A percentile compares a stretch with the other conserved stretches of the same genome.
phyloP scores from a whole-genome alignment of 164 flowering plant genomes.

The Tetracentron sinense region DNA sequence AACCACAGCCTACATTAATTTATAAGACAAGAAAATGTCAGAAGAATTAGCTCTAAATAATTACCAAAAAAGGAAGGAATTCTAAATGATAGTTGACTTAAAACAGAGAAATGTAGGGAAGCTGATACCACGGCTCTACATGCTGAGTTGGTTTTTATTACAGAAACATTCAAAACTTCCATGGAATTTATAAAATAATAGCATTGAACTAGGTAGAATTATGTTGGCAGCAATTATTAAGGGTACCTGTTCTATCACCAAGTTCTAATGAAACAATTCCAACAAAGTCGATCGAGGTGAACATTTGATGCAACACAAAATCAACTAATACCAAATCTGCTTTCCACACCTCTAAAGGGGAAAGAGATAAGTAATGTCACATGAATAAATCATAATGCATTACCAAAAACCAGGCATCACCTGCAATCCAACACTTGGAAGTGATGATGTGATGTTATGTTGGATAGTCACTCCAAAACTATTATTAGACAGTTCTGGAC shows the following conservation, averaged over 20 bases:
- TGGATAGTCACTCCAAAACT: conserved; percentile 44
- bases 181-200: too few species aligned
- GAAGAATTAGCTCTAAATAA: too few species aligned
- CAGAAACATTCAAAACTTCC: too few species aligned
- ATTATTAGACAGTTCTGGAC: conserved; percentile 32
- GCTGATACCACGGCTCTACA: too few species aligned
- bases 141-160: too few species aligned
- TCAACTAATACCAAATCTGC: conserved; percentile 79
- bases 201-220: too few species aligned
- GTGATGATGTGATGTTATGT: conserved; percentile 76
- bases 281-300: conserved; percentile 50
- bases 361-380: conserved; percentile 5
- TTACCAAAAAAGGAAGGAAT: too few species aligned
- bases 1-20: not conserved
- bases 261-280: conserved; percentile 66
- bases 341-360: conserved; percentile 66
- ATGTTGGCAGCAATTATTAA: not conserved
- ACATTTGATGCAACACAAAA: conserved; percentile 67
- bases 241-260: conserved; percentile 90
- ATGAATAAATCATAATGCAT: not conserved
- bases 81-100: too few species aligned
- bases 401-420: conserved; percentile 31
- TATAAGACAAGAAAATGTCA: too few species aligned
- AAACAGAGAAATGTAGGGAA: too few species aligned
- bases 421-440: conserved; percentile 90